These are phyloP conservation scores for Raphanus sativus DNA, from an alignment of 345 rosid species.

Conservation along the genomic window DNA sequence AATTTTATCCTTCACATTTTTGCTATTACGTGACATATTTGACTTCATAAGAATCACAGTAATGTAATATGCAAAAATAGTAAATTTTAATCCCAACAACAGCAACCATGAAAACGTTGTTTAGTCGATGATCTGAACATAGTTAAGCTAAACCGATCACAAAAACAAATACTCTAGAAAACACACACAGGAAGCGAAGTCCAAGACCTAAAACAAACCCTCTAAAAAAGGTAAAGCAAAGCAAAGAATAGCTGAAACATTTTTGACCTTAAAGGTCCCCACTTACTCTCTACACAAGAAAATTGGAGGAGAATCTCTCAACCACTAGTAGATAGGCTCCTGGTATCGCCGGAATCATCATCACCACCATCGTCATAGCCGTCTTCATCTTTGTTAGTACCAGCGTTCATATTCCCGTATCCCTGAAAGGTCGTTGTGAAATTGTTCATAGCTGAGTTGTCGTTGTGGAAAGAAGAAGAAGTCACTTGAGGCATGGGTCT, in stretches of 20 bases:
- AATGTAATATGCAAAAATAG: neutral
- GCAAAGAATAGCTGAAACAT: constrained; percentile 15
- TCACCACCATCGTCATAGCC: constrained; percentile 44
- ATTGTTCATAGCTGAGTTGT: constrained; percentile 43
- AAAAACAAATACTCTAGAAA: constrained; percentile 8
- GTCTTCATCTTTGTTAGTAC: constrained; percentile 26
- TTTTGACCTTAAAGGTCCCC: constrained; percentile 7
- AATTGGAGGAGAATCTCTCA: constrained; percentile 4
- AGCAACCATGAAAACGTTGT: constrained; percentile 11
- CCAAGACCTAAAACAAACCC: constrained; percentile 16
- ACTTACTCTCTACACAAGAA: constrained; percentile 30
- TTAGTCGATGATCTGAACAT: constrained; percentile 12
- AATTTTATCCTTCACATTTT: no score
- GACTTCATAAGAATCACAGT: neutral
- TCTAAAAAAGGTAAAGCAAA: constrained; percentile 12
- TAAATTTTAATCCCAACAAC: constrained; percentile 3
- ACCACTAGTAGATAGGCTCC: constrained; percentile 49
- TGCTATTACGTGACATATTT: no score
- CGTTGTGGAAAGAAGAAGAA: constrained; percentile 39
- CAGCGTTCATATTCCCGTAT: constrained; percentile 37
- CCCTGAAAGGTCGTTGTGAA: constrained; percentile 38
- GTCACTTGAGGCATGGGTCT: constrained; percentile 49
- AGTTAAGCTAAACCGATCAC: constrained; percentile 22
- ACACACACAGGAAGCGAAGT: constrained; percentile 1
- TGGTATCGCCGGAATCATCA: constrained; percentile 57